Percentiles rank a stretch among this genome's conserved stretches.
These are phyloP conservation scores for Amaranthus hypochondriacus DNA, from an alignment of 148 eudicot genomes.

Conservation along the genomic window DNA sequence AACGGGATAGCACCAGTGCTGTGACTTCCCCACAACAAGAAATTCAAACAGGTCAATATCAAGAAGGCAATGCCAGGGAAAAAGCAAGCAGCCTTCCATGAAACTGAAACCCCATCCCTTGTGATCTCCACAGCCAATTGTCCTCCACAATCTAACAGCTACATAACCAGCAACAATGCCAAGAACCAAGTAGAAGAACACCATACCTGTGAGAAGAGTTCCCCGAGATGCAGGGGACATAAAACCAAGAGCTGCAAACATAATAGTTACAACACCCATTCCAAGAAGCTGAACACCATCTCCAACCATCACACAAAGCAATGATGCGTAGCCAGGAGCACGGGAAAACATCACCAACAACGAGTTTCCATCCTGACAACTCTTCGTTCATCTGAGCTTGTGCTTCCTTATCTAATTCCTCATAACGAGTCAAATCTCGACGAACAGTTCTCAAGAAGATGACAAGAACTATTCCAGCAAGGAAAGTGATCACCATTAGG, in stretches of 20 bases:
- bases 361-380: conserved; percentile 84
- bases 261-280: conserved; percentile 65
- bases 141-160: conserved; percentile 72
- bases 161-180: conserved; percentile 80
- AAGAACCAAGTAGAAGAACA: conserved; percentile 66
- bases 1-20: conserved; percentile 86
- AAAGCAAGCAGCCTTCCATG: conserved; percentile 80
- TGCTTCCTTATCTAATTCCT: conserved; percentile 83
- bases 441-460: conserved; percentile 75
- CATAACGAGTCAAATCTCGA: conserved; percentile 74
- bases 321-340: conserved; percentile 52
- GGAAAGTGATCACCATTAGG: conserved; percentile 78
- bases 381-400: conserved; percentile 90
- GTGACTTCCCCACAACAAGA: conserved; percentile 69
- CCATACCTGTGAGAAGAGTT: conserved; percentile 69
- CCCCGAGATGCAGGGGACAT: conserved; percentile 88
- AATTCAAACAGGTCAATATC: conserved; percentile 52
- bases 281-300: conserved; percentile 87
- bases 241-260: conserved; percentile 74
- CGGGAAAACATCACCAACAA: conserved; percentile 81
- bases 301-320: conserved; percentile 84
- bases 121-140: conserved; percentile 57
- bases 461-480: conserved; percentile 83
- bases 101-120: conserved; percentile 67
- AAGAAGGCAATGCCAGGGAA: conserved; percentile 68